phyloP scores from a whole-genome alignment of 208 protist genomes.

The Wallacemonas sp. region DNA sequence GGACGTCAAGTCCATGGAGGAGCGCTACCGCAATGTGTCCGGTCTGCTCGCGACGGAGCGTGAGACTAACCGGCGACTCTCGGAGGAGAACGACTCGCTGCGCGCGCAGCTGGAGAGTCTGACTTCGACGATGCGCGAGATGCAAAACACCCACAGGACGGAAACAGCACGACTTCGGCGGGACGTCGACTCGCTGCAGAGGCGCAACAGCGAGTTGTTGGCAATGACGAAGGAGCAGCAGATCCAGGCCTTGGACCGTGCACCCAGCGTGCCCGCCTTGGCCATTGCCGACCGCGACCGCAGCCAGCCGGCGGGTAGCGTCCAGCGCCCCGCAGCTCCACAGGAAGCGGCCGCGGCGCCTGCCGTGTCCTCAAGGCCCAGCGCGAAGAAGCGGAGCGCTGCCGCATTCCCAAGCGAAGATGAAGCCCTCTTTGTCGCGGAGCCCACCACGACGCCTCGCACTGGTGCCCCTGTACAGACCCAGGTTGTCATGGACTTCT shows the following conservation, averaged over 20 bases:
- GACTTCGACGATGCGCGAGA: constrained; percentile 68
- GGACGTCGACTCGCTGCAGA: constrained; percentile 81
- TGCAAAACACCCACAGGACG: constrained; percentile 61
- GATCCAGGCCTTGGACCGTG: constrained; percentile 12
- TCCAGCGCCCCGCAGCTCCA: neutral
- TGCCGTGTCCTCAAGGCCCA: neutral
- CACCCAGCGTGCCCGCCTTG: neutral
- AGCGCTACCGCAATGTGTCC: constrained; percentile 67
- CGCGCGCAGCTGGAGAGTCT: constrained; percentile 75
- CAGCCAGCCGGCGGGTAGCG: constrained; percentile 7
- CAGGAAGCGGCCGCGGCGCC: constrained; percentile 6
- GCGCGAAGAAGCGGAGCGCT: neutral
- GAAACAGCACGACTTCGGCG: constrained; percentile 71
- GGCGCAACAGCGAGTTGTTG: constrained; percentile 79
- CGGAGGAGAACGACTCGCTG: constrained; percentile 79
- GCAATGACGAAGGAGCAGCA: constrained; percentile 79
- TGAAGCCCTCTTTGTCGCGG: constrained; percentile 1
- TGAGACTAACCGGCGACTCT: constrained; percentile 59
- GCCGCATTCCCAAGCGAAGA: constrained; percentile 3
- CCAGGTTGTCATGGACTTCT: constrained; percentile 43
- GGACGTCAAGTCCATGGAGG: constrained; percentile 66
- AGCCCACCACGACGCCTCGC: constrained; percentile 4
- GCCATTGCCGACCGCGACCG: neutral
- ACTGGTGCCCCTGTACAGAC: constrained; percentile 5
- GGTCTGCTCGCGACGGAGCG: constrained; percentile 70